Percentiles rank a stretch among this genome's conserved stretches.
Evolutionary conservation across 495 filamentous ascomycete species (phyloP).

Genomic region (Hypoxylon crocopeplum): DNA sequence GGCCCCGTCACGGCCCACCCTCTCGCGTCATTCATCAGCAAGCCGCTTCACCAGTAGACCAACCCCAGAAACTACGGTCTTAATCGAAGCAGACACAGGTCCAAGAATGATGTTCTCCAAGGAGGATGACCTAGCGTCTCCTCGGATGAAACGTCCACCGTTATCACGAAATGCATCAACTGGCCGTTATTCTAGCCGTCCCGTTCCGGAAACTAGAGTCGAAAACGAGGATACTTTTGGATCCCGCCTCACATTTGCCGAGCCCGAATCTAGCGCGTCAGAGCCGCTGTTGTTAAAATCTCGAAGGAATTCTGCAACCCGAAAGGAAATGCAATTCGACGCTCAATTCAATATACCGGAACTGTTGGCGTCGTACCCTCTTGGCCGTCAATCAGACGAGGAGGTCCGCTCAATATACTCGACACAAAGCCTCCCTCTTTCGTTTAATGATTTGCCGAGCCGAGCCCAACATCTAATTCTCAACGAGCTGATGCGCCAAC

Average conservation of each 20-base stretch:
- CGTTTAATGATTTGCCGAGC: conserved; percentile 84
- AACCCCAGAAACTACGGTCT: conserved; percentile 74
- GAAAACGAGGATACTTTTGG: conserved; percentile 62
- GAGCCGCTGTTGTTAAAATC: conserved; percentile 31
- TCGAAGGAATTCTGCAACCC: conserved; percentile 40
- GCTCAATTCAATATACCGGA: conserved; percentile 45
- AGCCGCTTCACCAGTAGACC: conserved; percentile 74
- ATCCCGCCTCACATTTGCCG: conserved; percentile 76
- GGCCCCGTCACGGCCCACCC: conserved; percentile 49
- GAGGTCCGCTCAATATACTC: conserved; percentile 64
- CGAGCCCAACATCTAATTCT: conserved; percentile 84
- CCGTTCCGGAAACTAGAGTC: conserved; percentile 66
- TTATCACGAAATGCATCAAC: conserved; percentile 56
- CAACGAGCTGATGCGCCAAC: conserved; percentile 78
- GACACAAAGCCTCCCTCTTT: conserved; percentile 67
- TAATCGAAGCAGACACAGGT: conserved; percentile 66
- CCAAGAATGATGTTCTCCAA: conserved; percentile 82
- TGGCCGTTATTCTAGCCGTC: conserved; percentile 66
- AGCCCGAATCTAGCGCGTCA: conserved; percentile 33
- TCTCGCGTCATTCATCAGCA: conserved; percentile 59
- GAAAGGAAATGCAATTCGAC: conserved; percentile 20
- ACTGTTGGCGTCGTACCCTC: conserved; percentile 42
- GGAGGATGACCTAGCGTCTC: conserved; percentile 40
- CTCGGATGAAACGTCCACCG: conserved; percentile 46
- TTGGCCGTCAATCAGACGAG: conserved; percentile 31